Evolutionary conservation across 129 eudicot species (phyloP).

Genomic region (carrot (Daucus carota)): DH1_v3.0 NC_030385.2:40741501-40742000

Average conservation of each 20-base stretch:
- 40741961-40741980: too few species aligned
- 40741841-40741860: conserved; percentile 41
- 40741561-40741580: too few species aligned
- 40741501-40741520: too few species aligned
- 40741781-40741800: conserved; percentile 45
- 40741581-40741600: too few species aligned
- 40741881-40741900: conserved; percentile 39
- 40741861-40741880: conserved; percentile 36
- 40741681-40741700: conserved; percentile 58
- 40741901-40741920: conserved; percentile 19
- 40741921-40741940: background rate
- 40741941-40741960: background rate
- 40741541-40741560: too few species aligned
- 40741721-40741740: conserved; percentile 26
- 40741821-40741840: conserved; percentile 55
- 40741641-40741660: conserved; percentile 20
- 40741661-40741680: conserved; percentile 39
- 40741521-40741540: too few species aligned
- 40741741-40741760: background rate
- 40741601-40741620: too few species aligned
- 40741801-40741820: conserved; percentile 56
- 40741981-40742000: too few species aligned
- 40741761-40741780: background rate
- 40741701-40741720: conserved; percentile 52
- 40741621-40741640: background rate